These are phyloP conservation scores for Graphilbum sp. DNA, from an alignment of 2,329 filamentous ascomycete genomes.

Conservation along the genomic window DNA sequence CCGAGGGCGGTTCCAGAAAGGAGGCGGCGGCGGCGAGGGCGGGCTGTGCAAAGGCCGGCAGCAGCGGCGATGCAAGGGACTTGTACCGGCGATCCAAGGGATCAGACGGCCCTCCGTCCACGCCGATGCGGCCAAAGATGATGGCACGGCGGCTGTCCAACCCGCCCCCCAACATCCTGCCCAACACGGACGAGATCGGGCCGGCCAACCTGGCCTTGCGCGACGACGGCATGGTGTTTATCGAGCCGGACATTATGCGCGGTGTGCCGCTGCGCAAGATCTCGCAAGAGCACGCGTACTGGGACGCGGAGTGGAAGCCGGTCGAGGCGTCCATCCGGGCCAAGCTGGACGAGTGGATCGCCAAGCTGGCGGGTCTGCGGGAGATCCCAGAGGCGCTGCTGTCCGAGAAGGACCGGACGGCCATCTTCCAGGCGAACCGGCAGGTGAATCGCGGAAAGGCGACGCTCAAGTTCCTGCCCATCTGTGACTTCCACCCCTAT, in stretches of 20 bases:
- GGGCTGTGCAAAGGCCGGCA: no score
- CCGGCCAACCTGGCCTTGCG: constrained; percentile 25
- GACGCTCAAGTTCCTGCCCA: constrained; percentile 34
- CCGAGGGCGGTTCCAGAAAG: no score
- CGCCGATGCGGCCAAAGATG: no score
- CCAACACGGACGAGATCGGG: constrained; percentile 24
- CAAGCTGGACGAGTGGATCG: constrained; percentile 28
- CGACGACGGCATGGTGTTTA: constrained; percentile 32
- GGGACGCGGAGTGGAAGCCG: constrained; percentile 35
- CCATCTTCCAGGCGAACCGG: constrained; percentile 35
- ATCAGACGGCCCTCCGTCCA: no score
- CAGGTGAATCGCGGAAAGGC: constrained; percentile 38
- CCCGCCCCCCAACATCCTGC: no score
- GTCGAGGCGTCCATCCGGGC: constrained; percentile 25
- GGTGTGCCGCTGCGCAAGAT: constrained; percentile 38
- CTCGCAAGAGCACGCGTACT: constrained; percentile 32
- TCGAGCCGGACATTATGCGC: constrained; percentile 32
- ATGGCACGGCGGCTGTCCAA: no score
- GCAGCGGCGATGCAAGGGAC: no score
- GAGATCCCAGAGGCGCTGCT: constrained; percentile 13
- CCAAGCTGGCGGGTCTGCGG: constrained; percentile 30
- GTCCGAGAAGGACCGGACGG: constrained; percentile 20
- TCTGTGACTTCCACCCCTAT: constrained; percentile 36
- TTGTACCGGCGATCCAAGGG: no score
- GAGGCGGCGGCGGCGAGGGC: no score